phyloP scores from a whole-genome alignment of 2,329 filamentous ascomycete genomes.

The Alternaria panax region DNA sequence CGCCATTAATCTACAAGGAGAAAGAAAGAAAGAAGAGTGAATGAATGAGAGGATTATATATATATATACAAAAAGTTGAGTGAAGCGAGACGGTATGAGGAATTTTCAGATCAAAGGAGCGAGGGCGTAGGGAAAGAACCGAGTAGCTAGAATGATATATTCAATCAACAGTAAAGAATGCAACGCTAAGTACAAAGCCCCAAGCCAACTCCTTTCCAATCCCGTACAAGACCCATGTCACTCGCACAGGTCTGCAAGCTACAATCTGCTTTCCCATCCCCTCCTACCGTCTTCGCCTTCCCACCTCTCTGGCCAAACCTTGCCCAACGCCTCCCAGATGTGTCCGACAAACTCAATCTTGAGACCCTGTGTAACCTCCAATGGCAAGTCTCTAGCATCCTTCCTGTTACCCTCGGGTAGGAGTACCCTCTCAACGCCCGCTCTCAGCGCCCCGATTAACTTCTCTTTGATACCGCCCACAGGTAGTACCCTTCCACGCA shows the following conservation, averaged over 20 bases:
- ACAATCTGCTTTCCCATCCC: constrained; percentile 78
- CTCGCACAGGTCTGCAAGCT: constrained; percentile 23
- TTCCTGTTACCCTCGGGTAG: constrained; percentile 89
- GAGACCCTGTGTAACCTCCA: constrained; percentile 85
- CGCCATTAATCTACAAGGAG: no score
- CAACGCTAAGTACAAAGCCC: constrained; percentile 7
- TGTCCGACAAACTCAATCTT: constrained; percentile 91
- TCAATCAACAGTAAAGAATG: background rate
- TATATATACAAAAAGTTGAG: no score
- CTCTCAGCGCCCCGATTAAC: constrained; percentile 89
- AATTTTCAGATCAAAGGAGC: background rate
- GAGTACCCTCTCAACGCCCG: constrained; percentile 92
- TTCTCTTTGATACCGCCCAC: constrained; percentile 99
- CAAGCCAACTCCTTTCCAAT: background rate
- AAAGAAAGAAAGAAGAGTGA: no score
- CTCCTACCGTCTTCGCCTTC: constrained; percentile 68
- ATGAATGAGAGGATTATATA: no score
- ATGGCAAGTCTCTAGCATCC: constrained; percentile 87
- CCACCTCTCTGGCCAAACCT: constrained; percentile 93
- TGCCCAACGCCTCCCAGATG: constrained; percentile 91
- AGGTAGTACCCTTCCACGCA: constrained; percentile 88
- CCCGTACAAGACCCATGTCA: background rate
- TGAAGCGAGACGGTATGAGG: background rate
- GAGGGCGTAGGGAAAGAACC: background rate
- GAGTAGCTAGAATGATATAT: background rate